Evolutionary conservation across 176 grass and related monocot genomes (phyloP), one percentile per base, ranked within the genome.

Genomic region (Raddia guianensis): DNA sequence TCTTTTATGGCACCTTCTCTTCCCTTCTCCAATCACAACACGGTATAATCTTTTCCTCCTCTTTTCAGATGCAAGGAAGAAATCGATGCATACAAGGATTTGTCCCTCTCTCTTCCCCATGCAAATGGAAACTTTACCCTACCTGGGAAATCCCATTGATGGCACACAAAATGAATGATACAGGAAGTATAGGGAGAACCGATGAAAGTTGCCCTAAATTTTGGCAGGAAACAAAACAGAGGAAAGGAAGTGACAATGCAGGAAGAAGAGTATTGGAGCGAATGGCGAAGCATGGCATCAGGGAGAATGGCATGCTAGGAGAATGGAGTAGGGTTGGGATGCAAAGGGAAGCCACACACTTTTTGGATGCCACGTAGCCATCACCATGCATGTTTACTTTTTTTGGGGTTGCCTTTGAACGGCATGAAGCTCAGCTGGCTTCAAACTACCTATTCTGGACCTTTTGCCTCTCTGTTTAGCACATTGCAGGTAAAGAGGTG

Each of bases 321-420:
- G 49, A 57, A 85, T 61, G 66, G 66, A 77, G 72, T 20, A 43
- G 32, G 37, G 47, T 57, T 70, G 68, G 21, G 43, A 72, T 50
- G 65, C 2, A 9, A 84, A 80, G 32, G 66, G 66, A 82, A 82
- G 83, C 87, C 83, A 85, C 87, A 89, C 77, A 86, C 66, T 86
- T 89, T 82, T 82, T 89, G 82, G 77, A 63, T 73, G 59, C 13
- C 74, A 44, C 34, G 13, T 9, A 52, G 49, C 56, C 50, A 71
- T 81, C 49, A 34, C 74, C 77, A 81, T 44, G 19, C 87, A 81
- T 70, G 57, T 67, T 66, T 87, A 2, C 74, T 83, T 78, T 66
- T 78, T 83, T 83, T 72, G 73, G 73, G 79, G 8, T 9, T n/a
- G 49, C 18, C 73, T 33, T 27, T 63, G 43, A 82, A 11, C 12